phyloP scores from a whole-genome alignment of 768 basidiomycete genomes.

The Symmetrospora coprosmae region DNA sequence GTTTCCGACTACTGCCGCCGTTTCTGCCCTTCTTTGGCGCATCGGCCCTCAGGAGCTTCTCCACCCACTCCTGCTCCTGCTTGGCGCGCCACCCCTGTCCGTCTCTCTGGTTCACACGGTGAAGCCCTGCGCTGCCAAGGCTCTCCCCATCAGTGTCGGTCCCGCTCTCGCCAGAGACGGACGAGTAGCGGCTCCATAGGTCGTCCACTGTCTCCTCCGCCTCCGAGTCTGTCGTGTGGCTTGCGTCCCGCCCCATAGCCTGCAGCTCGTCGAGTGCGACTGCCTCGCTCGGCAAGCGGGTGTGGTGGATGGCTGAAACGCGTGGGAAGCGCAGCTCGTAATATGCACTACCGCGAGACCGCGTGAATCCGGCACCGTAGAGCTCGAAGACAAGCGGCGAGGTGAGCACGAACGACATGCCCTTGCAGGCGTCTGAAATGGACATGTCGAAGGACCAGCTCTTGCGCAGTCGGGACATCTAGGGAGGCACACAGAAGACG shows the following conservation, averaged over 20 bases:
- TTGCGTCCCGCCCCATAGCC: background rate
- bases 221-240: background rate
- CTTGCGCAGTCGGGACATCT: background rate
- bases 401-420: background rate
- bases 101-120: background rate
- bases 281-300: background rate
- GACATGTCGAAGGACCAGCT: background rate
- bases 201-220: conserved; percentile 16
- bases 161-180: too few species aligned
- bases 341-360: background rate
- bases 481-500: too few species aligned
- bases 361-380: conserved; percentile 2
- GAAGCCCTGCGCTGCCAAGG: background rate
- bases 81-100: background rate
- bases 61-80: conserved; percentile 6
- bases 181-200: background rate
- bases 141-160: too few species aligned
- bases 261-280: background rate
- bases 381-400: conserved; percentile 14
- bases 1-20: too few species aligned
- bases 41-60: background rate
- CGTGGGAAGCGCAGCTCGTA: conserved; percentile 13
- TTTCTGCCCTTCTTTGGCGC: too few species aligned
- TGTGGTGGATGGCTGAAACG: conserved; percentile 9
- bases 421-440: background rate